Evolutionary conservation across 208 protist genomes (phyloP).

Genomic region (Wallacemonas collosoma): DNA sequence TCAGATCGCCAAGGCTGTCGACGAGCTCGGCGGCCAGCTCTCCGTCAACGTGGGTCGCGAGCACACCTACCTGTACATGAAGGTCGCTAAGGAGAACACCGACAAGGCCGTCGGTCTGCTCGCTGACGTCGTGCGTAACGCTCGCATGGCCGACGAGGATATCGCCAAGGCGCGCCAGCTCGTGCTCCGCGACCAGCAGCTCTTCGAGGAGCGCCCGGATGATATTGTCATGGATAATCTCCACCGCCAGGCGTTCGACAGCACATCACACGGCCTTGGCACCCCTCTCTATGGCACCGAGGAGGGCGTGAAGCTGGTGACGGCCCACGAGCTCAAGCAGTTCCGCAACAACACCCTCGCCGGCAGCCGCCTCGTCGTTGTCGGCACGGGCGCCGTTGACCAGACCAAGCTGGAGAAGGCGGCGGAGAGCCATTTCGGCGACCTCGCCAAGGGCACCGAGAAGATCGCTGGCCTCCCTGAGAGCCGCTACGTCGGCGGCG

Average conservation of each 20-base stretch:
- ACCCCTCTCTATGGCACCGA: slow-evolving; percentile 97
- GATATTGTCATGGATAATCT: slow-evolving; percentile 97
- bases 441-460: slow-evolving; percentile 48
- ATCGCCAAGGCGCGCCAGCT: slow-evolving; percentile 89
- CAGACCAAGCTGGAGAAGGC: slow-evolving; percentile 94
- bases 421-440: slow-evolving; percentile 89
- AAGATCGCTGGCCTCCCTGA: slow-evolving; percentile 33
- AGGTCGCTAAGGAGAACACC: slow-evolving; percentile 94
- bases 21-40: slow-evolving; percentile 97
- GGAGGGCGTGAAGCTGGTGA: slow-evolving; percentile 91
- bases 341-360: slow-evolving; percentile 93
- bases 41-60: slow-evolving; percentile 98
- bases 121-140: slow-evolving; percentile 97
- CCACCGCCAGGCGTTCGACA: slow-evolving; percentile 91
- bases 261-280: slow-evolving; percentile 89
- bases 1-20: slow-evolving; percentile 93
- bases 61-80: slow-evolving; percentile 95
- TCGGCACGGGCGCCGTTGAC: slow-evolving; percentile 95
- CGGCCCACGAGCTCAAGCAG: slow-evolving; percentile 58
- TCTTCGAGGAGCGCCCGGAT: slow-evolving; percentile 93
- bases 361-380: slow-evolving; percentile 94
- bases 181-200: slow-evolving; percentile 93
- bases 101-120: slow-evolving; percentile 94
- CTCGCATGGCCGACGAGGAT: slow-evolving; percentile 82
- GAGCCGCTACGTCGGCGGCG: slow-evolving; percentile 80